phyloP scores from a whole-genome alignment of 139 green algal species.

The Limnomonas spitsbergensis region DNA sequence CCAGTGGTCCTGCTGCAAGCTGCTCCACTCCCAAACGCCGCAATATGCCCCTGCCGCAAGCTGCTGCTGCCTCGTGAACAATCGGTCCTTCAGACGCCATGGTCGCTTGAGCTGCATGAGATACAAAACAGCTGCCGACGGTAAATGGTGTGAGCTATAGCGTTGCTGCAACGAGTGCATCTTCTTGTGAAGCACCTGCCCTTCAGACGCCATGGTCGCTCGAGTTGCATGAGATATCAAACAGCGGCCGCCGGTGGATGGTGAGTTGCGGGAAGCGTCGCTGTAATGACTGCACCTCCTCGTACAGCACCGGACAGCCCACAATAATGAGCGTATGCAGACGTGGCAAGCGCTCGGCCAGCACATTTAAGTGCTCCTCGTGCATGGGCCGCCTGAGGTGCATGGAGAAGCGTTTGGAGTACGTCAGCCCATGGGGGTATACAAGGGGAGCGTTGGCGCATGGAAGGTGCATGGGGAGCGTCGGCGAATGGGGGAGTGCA shows the following conservation, averaged over 20 bases:
- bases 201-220: conserved; percentile 30
- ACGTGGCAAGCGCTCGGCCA: conserved; percentile 21
- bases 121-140: conserved; percentile 9
- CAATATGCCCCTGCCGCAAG: too few relatives aligned
- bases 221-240: conserved; percentile 20
- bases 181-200: too few relatives aligned
- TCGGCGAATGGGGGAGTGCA: too few relatives aligned
- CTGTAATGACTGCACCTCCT: conserved; percentile 22
- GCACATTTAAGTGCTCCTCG: conserved; percentile 23
- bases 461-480: too few relatives aligned
- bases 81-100: too few relatives aligned
- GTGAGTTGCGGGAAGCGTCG: conserved; percentile 25
- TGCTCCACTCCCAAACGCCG: too few relatives aligned
- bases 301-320: conserved; percentile 25
- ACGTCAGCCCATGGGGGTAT: too few relatives aligned
- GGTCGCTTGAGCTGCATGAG: conserved; percentile 27
- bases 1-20: too few relatives aligned
- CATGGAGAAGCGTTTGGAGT: neutral
- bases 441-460: too few relatives aligned
- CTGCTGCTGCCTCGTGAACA: too few relatives aligned
- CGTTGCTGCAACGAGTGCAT: conserved; percentile 23
- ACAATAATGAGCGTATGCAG: conserved; percentile 26
- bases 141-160: conserved; percentile 22
- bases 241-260: conserved; percentile 22
- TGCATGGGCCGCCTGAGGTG: conserved; percentile 22